Evolutionary conservation across 2,329 filamentous ascomycete genomes (phyloP), one percentile per base, ranked within the genome.

Genomic region (Thermoascus crustaceus): DNA sequence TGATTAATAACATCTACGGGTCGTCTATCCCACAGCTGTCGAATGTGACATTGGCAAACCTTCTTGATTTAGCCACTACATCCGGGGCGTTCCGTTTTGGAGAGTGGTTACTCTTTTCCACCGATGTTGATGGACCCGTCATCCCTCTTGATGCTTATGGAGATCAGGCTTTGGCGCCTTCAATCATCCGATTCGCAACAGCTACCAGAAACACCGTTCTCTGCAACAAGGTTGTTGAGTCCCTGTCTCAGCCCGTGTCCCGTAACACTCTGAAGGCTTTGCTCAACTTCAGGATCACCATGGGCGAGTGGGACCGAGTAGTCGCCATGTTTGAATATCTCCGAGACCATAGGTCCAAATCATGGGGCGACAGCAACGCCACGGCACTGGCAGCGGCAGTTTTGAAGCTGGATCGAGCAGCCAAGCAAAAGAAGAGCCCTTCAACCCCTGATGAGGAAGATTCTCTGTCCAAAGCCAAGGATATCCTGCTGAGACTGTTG

Each of bases 111-210:
- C 54, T 78, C 1, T 65, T 68, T 36, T 68, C 66, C 1, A 47
- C 64, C 7, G 72, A 74, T 42, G 43, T 72, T 9, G 72, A 76
- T 44, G 72, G 71, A 0, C 71, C 73, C n/a, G 41, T 71, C 2
- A 72, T 78, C 16, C 54, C 64, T 14, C 45, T 50, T 8, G 47
- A 50, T 13, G 43, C 65, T 17, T 76, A 75, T 44, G 48, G 48
- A 2, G 55, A 73, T 41, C 64, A 64, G 19, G 56, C 57, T 31
- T 55, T 79, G 16, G 63, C 68, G 2, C 67, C 73, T 8, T 66
- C 72, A 1, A 56, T 79, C 18, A 60, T 76, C 21, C 66, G 69
- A 11, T 77, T 74, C 45, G 74, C 73, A 5, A 58, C 66, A 7
- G 64, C 67, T 11, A 68, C 69, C 7, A 56, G 64, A 24, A 67